These are phyloP conservation scores for Hypoxylon sp. DNA, from an alignment of 2,329 filamentous ascomycete species.

Conservation along the genomic window DNA sequence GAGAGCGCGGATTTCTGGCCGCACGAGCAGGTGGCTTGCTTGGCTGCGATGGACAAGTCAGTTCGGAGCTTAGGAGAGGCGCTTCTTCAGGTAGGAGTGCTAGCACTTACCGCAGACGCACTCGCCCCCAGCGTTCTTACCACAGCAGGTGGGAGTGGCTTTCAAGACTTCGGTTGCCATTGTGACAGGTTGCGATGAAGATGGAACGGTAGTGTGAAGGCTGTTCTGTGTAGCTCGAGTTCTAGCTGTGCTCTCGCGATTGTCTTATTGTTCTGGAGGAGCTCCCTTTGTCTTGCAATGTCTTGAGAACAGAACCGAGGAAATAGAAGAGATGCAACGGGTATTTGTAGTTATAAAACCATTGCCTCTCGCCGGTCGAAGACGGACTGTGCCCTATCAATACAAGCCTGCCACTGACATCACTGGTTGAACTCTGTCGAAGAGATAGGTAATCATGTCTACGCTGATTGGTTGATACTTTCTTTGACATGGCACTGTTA, in stretches of 20 bases:
- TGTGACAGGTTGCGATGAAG: constrained; percentile 36
- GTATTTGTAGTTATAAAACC: constrained; percentile 26
- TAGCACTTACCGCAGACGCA: constrained; percentile 68
- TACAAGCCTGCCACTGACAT: constrained; percentile 29
- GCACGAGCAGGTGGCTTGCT: constrained; percentile 84
- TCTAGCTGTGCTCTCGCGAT: not conserved
- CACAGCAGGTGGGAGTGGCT: constrained; percentile 66
- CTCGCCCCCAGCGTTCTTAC: constrained; percentile 61
- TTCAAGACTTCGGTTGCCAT: constrained; percentile 53
- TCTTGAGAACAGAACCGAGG: not conserved
- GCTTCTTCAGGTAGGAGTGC: not conserved
- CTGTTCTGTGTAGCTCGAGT: not conserved
- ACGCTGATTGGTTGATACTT: constrained; percentile 29
- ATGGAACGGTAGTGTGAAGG: not conserved
- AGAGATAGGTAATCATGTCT: constrained; percentile 39
- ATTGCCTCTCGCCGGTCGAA: constrained; percentile 1
- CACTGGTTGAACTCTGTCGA: constrained; percentile 22
- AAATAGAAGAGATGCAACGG: not conserved
- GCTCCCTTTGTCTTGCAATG: constrained; percentile 1
- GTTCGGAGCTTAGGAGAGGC: constrained; percentile 9
- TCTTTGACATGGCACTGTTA: not conserved
- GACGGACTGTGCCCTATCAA: constrained; percentile 10
- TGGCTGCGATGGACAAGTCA: constrained; percentile 56
- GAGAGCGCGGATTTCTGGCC: constrained; percentile 88
- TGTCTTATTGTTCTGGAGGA: not conserved